Percentiles rank a stretch among this genome's conserved stretches.
phyloP scores from a whole-genome alignment of 805 yeast genomes.

The Lipomyces spencermartinsiae region DNA sequence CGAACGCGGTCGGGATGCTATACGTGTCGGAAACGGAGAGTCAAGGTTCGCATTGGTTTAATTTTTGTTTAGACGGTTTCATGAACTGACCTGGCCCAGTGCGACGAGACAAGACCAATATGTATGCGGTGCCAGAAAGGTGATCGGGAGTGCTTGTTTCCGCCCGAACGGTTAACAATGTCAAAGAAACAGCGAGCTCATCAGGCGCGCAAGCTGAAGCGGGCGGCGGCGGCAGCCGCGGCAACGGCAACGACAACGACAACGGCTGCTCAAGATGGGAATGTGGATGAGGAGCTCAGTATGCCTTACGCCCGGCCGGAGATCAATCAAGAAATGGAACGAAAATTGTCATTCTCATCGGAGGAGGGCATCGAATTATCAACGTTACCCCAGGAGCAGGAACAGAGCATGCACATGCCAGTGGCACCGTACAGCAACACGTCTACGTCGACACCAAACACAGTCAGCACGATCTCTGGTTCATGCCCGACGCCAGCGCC shows the following conservation, averaged over 20 bases:
- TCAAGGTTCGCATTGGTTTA: conserved; percentile 24
- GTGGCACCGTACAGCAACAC: neutral
- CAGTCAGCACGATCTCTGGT: neutral
- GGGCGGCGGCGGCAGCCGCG: conserved; percentile 26
- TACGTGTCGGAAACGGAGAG: conserved; percentile 36
- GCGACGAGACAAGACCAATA: conserved; percentile 35
- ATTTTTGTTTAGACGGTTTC: neutral
- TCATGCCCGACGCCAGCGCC: neutral
- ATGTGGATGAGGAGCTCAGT: neutral
- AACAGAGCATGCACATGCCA: neutral
- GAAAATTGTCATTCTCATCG: neutral
- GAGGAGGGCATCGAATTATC: neutral
- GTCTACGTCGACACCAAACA: conserved; percentile 5
- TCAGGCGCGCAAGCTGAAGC: conserved; percentile 16
- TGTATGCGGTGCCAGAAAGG: conserved; percentile 34
- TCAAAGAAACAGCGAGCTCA: conserved; percentile 31
- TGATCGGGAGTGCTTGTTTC: conserved; percentile 32
- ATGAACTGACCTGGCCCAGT: conserved; percentile 15
- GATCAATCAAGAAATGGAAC: neutral
- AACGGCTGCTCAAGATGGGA: neutral
- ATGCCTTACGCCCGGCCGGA: neutral
- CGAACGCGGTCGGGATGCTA: conserved; percentile 37
- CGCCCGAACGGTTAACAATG: conserved; percentile 24
- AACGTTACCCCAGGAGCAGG: neutral
- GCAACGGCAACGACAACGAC: neutral